Conservation (phyloP, 31 red algal species). For the Porphyra umbilicalis region DNA sequence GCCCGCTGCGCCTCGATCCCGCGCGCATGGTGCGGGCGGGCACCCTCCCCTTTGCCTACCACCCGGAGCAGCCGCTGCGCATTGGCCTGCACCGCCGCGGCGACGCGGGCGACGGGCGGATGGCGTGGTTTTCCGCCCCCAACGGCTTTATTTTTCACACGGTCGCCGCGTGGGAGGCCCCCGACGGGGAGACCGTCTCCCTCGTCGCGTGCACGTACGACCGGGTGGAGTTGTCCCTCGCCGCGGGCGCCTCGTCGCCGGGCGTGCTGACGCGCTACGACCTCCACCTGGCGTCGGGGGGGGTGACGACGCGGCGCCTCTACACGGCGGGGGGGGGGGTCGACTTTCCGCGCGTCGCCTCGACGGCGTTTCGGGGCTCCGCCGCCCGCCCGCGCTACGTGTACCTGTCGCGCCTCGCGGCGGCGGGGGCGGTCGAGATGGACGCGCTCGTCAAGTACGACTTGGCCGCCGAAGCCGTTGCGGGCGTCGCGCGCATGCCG, state of each 20-base stretch:
- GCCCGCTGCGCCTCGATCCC: neutral
- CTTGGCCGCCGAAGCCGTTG: neutral
- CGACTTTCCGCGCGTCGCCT: neutral
- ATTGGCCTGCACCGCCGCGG: neutral
- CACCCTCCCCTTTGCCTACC: neutral
- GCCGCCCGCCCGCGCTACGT: neutral
- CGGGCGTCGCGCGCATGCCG: neutral
- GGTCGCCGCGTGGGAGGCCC: neutral
- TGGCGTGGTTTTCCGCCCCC: neutral
- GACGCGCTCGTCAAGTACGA: neutral
- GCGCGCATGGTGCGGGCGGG: neutral
- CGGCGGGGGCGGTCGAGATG: neutral
- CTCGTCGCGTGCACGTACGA: neutral
- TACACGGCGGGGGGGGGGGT: neutral
- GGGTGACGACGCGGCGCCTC: neutral
- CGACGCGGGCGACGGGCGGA: neutral
- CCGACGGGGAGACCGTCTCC: neutral
- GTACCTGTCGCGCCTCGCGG: neutral
- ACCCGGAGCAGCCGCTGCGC: neutral
- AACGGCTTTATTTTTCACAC: neutral
- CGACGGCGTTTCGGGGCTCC: neutral
- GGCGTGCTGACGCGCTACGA: neutral
- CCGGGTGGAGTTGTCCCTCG: neutral
- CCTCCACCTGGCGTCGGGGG: neutral
- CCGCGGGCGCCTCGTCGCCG: neutral